Percentiles rank a stretch among this genome's conserved stretches.
Evolutionary conservation across 2,329 filamentous ascomycete species (phyloP).

Genomic region (Ceratocystis albifundus): DNA sequence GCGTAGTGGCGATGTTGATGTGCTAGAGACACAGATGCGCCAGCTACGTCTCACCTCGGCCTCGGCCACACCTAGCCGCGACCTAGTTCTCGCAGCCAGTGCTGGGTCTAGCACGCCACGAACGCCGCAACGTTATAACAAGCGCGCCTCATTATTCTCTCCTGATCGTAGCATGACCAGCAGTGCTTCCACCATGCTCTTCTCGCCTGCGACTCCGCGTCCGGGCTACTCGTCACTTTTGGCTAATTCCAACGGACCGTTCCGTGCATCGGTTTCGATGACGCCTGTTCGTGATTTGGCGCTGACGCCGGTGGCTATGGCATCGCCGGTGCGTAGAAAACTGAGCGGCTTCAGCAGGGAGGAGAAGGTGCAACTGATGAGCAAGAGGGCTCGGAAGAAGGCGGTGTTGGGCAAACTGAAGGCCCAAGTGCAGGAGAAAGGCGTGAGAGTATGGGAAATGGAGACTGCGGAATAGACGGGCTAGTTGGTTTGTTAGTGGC

Average conservation of each 20-base stretch:
- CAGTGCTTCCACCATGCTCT: constrained; percentile 28
- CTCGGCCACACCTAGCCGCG: constrained; percentile 13
- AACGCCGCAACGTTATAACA: constrained; percentile 31
- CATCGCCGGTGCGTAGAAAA: constrained; percentile 48
- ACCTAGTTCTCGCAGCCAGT: neutral
- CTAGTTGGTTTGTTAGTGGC: neutral
- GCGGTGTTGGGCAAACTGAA: constrained; percentile 43
- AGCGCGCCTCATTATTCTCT: constrained; percentile 30
- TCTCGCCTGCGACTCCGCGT: constrained; percentile 29
- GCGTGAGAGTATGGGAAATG: constrained; percentile 40
- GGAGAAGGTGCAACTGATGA: constrained; percentile 47
- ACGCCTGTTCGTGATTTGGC: constrained; percentile 12
- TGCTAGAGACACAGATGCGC: constrained; percentile 77
- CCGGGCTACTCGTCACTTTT: constrained; percentile 32
- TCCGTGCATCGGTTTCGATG: neutral
- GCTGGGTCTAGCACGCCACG: constrained; percentile 35
- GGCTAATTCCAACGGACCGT: neutral
- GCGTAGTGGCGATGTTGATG: constrained; percentile 79
- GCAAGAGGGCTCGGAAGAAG: constrained; percentile 42
- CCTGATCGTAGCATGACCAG: constrained; percentile 32
- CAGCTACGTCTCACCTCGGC: constrained; percentile 47
- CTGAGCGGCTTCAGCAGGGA: constrained; percentile 47
- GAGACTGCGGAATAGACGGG: constrained; percentile 37
- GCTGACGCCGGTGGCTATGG: constrained; percentile 31
- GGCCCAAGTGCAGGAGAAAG: constrained; percentile 39